phyloP scores from a whole-genome alignment of 2,329 filamentous ascomycete species.

The Pochonia chlamydosporia region DNA sequence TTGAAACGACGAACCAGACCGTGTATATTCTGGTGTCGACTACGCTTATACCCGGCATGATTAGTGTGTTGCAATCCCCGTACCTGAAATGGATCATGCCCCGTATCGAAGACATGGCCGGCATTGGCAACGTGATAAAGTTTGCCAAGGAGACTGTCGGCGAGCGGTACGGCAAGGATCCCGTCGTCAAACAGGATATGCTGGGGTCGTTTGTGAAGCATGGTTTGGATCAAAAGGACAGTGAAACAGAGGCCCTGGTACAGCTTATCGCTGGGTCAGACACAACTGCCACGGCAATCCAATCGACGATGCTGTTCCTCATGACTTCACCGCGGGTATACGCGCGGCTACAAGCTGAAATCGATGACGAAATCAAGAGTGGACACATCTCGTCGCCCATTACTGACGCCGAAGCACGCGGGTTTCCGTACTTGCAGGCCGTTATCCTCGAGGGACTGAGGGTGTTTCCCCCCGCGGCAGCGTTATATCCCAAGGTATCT shows the following conservation, averaged over 20 bases:
- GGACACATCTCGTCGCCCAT: conserved; percentile 21
- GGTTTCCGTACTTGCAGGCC: conserved; percentile 36
- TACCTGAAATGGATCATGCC: neutral
- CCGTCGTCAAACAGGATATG: conserved; percentile 4
- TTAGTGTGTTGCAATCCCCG: neutral
- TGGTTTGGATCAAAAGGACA: neutral
- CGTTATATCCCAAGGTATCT: conserved; percentile 19
- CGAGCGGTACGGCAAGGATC: neutral
- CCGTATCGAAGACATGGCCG: conserved; percentile 8
- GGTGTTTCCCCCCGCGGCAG: conserved; percentile 21
- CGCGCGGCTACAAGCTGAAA: conserved; percentile 30
- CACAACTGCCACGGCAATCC: conserved; percentile 39
- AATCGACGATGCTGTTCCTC: conserved; percentile 42
- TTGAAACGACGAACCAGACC: conserved; percentile 2
- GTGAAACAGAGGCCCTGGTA: conserved; percentile 1
- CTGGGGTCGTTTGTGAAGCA: conserved; percentile 1
- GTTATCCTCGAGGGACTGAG: conserved; percentile 39
- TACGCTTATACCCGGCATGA: neutral
- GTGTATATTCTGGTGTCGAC: neutral
- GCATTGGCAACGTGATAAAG: conserved; percentile 5
- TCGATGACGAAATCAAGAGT: conserved; percentile 13
- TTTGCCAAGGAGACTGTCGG: conserved; percentile 1
- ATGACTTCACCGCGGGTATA: conserved; percentile 39
- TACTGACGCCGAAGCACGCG: conserved; percentile 27
- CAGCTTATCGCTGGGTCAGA: conserved; percentile 8